Evolutionary conservation across 257 asterid genomes (phyloP), one percentile per base, ranked within the genome.

Genomic region (Solanum paucissectum): DNA sequence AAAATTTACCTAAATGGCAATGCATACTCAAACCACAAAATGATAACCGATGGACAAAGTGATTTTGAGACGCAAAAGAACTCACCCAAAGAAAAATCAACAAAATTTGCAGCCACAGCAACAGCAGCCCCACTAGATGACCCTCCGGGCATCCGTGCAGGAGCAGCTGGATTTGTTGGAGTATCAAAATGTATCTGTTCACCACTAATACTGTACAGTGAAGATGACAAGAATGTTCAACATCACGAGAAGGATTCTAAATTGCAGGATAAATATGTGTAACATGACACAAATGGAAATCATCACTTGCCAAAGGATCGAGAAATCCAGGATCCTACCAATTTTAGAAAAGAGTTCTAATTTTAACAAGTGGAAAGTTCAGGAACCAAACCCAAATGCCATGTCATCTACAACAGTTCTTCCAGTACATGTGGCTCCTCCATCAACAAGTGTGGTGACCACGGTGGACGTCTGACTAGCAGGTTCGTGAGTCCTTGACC

Each of bases 101-200:
- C 98, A 89, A 95, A 92, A 66, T 94, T 93, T 84, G 98, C 98
- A 88, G 99, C 96, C 81, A 94, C 99, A 55, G 98, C 94, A 23
- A 95, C 99, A 86, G 99, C 97, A 90, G 99, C 96, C 85, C 99
- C 99, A 92, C 99, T 94, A n/a, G 98, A 97, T 86, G 98, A 95
- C 87, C 99, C 99, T 90, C 99, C 99, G 9, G 99, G 98, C 77
- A 94, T 86, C 87, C 95, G 91, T 83, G 93, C 91, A 85, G 94
- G 93, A 88, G 94, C 91, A 72, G 95, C 92, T n/a, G 99, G 99
- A 93, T 97, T 97, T 72, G 98, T 95, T 72, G 99, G 99, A 74
- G 97, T 86, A 46, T 90, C 99, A 73, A 92, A 94, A 91, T 96
- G 98, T 93, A 89, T 96, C 95, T 79, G 95, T 87, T 95, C 98